Evolutionary conservation across 2,329 filamentous ascomycete species (phyloP).

Genomic region (Ophiostoma fasciatum): DNA sequence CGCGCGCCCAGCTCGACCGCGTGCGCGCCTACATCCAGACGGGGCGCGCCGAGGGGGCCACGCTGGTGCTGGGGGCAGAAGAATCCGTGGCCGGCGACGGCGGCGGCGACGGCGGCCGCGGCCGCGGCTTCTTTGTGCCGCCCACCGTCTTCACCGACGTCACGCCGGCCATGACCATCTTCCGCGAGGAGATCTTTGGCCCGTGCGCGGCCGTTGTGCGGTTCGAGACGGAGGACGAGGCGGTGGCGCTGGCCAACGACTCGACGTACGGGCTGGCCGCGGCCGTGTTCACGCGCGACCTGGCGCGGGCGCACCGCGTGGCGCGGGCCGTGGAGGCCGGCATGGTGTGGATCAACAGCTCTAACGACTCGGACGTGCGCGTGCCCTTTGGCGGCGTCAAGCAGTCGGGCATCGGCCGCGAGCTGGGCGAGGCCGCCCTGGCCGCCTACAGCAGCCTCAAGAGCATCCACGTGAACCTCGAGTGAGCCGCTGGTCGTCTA

Average conservation of each 20-base stretch:
- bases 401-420: constrained; percentile 41
- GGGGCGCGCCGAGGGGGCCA: constrained; percentile 53
- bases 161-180: constrained; percentile 15
- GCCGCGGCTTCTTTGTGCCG: constrained; percentile 11
- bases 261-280: constrained; percentile 39
- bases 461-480: constrained; percentile 15
- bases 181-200: constrained; percentile 42
- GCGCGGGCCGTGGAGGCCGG: constrained; percentile 41
- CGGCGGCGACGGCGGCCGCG: constrained; percentile 29
- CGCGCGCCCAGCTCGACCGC: constrained; percentile 50
- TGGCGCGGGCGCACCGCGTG: constrained; percentile 26
- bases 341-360: constrained; percentile 28
- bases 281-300: constrained; percentile 40
- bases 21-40: constrained; percentile 52
- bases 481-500: no score
- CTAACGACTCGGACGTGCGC: constrained; percentile 8
- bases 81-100: background rate
- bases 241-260: constrained; percentile 33
- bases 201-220: constrained; percentile 39
- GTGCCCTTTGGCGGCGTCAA: constrained; percentile 32
- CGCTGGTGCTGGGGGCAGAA: constrained; percentile 33
- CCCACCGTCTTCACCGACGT: constrained; percentile 12
- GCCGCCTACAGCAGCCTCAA: constrained; percentile 28
- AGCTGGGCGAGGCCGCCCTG: constrained; percentile 29
- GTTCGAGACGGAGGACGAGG: constrained; percentile 37